Base-by-base conservation (phyloP, 2,329 filamentous ascomycete genomes). In the Stylonectria norvegica region DNA sequence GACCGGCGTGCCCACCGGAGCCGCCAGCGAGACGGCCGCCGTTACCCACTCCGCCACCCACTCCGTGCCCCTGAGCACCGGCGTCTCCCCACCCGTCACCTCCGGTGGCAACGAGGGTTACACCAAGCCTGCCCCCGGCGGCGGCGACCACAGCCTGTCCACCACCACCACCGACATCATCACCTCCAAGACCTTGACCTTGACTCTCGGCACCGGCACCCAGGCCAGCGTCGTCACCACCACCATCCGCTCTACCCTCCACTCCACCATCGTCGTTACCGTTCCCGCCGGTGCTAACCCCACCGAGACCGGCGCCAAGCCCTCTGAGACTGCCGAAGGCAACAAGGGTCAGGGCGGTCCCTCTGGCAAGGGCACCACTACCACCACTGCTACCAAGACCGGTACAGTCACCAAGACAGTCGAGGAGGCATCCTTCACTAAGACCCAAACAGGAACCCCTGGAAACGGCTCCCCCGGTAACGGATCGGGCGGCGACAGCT, bases 241-340 rank as follows among this genome's bases (percentile, higher is more conserved):
- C 54, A 65, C 69, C 41, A 57, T 75, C 45, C 69, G 59, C 36
- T 61, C 66, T 45, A 72, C 69, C 44, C 57, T 66, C 49, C 51
- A 66, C 54, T 56, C 64, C 51, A 69, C 69, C 46, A 38, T 63
- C 39, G 62, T 58, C 16, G 51, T 64, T 39, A 62, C 59, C 16
- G 51, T 64, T 39, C 52, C 57, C 18, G 49, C 52, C 53, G 40
- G 45, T 22, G 36, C 40, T 32, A 40, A 37, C 32, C 34, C 28
- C 29, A 14, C 47, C n/a, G 36, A 41, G 22, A 48, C 25, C 15
- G 35, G 33, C 17, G 45, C 49, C 6, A 14, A 53, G 38, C 28
- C 28, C 14, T 7, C 6, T 6, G 42, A 36, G 33, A 55, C 50
- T 20, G 38, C 31, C 9, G 40, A 45, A 4, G 45, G 41, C 29